Evolutionary conservation across 495 filamentous ascomycete species (phyloP).

Genomic region (Astrocystis sublimbata): DNA sequence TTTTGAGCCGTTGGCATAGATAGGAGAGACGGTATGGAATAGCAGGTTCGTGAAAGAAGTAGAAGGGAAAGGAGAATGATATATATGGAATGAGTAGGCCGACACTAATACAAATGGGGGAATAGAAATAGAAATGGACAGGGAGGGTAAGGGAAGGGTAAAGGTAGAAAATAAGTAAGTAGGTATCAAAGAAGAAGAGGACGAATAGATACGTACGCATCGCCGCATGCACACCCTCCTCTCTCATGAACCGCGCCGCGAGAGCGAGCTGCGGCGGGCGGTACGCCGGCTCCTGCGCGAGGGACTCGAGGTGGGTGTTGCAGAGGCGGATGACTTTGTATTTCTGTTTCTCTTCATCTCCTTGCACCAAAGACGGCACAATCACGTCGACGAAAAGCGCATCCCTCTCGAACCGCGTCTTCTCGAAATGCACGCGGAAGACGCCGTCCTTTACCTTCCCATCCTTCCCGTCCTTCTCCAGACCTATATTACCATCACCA

Average conservation of each 20-base stretch:
- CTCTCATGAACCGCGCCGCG: constrained; percentile 43
- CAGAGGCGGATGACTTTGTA: constrained; percentile 44
- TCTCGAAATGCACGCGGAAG: constrained; percentile 48
- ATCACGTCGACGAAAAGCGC: constrained; percentile 53
- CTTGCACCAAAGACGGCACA: constrained; percentile 13
- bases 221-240: constrained; percentile 28
- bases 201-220: constrained; percentile 15
- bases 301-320: constrained; percentile 58
- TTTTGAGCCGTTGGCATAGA: no score
- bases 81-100: no score
- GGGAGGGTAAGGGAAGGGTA: background rate
- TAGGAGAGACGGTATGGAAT: no score
- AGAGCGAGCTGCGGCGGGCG: constrained; percentile 47
- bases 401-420: constrained; percentile 50
- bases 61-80: no score
- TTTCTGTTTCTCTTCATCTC: constrained; percentile 16
- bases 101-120: no score
- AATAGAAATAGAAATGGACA: background rate
- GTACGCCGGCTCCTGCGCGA: constrained; percentile 39
- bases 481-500: no score
- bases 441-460: no score
- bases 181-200: no score
- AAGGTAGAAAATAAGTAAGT: background rate
- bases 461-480: no score
- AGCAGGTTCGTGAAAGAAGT: background rate